phyloP scores from a whole-genome alignment of 2,329 filamentous ascomycete genomes.

The Ceratocystis ficicola region DNA sequence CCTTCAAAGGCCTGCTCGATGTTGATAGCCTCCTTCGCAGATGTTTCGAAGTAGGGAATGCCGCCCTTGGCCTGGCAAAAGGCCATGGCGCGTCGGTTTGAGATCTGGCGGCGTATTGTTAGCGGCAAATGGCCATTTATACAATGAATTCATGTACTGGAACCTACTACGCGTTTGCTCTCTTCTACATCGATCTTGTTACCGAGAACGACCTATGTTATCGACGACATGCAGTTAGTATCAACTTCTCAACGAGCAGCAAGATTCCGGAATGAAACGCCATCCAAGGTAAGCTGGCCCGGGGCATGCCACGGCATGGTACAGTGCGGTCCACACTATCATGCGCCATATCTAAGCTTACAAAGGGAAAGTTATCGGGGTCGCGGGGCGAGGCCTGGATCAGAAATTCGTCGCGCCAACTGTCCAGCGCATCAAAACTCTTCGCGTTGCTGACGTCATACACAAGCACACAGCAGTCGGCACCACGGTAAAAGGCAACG shows the following conservation, averaged over 20 bases:
- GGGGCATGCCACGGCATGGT: too few relatives aligned
- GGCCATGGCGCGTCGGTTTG: conserved; percentile 87
- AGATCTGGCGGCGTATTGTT: conserved; percentile 49
- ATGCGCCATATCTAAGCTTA: conserved; percentile 36
- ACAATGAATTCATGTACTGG: conserved; percentile 24
- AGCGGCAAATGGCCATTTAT: neutral
- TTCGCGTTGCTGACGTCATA: conserved; percentile 99
- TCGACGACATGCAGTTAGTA: conserved; percentile 24
- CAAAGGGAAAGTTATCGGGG: conserved; percentile 94
- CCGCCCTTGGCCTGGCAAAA: conserved; percentile 97
- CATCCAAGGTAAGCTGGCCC: too few relatives aligned
- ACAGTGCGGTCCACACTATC: neutral
- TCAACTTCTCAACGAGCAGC: too few relatives aligned
- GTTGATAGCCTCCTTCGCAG: conserved; percentile 96
- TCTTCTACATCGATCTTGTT: conserved; percentile 99
- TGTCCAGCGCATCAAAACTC: conserved; percentile 96
- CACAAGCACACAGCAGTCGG: conserved; percentile 94
- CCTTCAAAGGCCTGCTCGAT: conserved; percentile 72
- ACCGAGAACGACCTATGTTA: conserved; percentile 68
- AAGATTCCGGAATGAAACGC: too few relatives aligned
- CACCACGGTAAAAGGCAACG: conserved; percentile 92
- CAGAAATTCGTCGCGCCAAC: conserved; percentile 95
- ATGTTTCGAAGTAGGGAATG: conserved; percentile 98
- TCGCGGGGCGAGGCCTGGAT: conserved; percentile 95
- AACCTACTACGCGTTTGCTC: conserved; percentile 72